phyloP scores from a whole-genome alignment of 257 asterid species.

The Handroanthus guayacan region DNA sequence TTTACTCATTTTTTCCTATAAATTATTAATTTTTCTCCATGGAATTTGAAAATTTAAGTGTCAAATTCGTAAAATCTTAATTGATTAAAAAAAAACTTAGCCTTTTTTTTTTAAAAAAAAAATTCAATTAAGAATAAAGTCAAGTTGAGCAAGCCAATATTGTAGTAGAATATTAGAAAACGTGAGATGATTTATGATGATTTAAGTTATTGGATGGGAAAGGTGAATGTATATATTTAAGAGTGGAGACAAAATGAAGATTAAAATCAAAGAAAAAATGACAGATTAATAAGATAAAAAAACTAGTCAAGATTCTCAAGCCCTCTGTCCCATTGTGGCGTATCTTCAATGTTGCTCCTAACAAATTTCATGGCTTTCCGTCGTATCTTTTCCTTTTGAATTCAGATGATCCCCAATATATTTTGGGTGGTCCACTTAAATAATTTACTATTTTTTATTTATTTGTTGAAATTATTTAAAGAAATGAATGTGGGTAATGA shows the following conservation, averaged over 20 bases:
- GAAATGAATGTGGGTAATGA: too few relatives aligned
- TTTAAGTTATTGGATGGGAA: slow-evolving; percentile 21
- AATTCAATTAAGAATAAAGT: neutral
- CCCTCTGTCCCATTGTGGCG: slow-evolving; percentile 50
- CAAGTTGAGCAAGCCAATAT: slow-evolving; percentile 5
- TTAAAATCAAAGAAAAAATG: slow-evolving; percentile 39
- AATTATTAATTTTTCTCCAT: neutral
- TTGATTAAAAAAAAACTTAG: neutral
- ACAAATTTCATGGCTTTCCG: slow-evolving; percentile 42
- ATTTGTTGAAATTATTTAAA: too few relatives aligned
- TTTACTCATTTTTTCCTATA: too few relatives aligned
- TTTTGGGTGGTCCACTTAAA: slow-evolving; percentile 44
- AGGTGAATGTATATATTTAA: neutral
- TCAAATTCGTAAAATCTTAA: neutral
- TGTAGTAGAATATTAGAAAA: neutral
- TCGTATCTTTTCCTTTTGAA: slow-evolving; percentile 46
- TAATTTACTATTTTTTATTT: neutral
- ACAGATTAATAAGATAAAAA: slow-evolving; percentile 34
- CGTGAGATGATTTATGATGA: neutral
- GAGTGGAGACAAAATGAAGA: slow-evolving; percentile 53
- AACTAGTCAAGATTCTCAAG: slow-evolving; percentile 69
- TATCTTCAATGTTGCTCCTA: slow-evolving; percentile 37
- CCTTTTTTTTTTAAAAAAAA: neutral
- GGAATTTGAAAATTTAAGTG: too few relatives aligned
- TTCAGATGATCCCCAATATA: slow-evolving; percentile 31